Conservation (phyloP, 1,139 yeast genomes). For the Yamadazyma mexicana region DNA sequence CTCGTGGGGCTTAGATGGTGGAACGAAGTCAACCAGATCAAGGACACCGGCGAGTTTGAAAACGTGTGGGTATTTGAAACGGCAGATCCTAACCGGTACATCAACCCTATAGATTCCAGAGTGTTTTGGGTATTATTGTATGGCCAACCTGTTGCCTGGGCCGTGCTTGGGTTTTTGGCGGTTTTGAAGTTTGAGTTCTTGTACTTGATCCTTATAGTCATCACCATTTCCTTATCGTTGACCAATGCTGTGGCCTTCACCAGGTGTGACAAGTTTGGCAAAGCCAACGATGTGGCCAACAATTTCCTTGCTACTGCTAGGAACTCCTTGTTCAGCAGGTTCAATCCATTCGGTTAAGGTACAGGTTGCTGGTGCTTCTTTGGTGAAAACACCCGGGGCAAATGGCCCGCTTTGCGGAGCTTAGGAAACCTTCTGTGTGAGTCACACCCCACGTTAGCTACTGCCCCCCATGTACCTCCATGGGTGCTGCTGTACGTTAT, state of each 20-base stretch:
- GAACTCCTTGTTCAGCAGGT: slow-evolving; percentile 45
- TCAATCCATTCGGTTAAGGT: slow-evolving; percentile 45
- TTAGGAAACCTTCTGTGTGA: neutral
- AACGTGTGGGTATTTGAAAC: slow-evolving; percentile 89
- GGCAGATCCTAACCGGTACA: slow-evolving; percentile 76
- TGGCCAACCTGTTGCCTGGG: slow-evolving; percentile 75
- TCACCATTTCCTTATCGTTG: slow-evolving; percentile 69
- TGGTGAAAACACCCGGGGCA: no score
- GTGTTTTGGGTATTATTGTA: slow-evolving; percentile 84
- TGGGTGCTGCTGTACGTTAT: neutral
- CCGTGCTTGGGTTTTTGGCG: slow-evolving; percentile 70
- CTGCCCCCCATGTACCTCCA: no score
- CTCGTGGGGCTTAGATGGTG: slow-evolving; percentile 95
- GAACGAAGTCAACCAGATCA: slow-evolving; percentile 61
- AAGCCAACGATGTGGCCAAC: slow-evolving; percentile 59
- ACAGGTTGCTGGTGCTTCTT: no score
- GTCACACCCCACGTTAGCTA: no score
- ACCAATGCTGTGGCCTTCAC: slow-evolving; percentile 90
- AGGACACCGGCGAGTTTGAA: slow-evolving; percentile 55
- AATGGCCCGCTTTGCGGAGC: no score
- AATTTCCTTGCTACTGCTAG: slow-evolving; percentile 52
- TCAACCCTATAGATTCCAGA: slow-evolving; percentile 89
- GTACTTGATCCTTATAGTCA: slow-evolving; percentile 62
- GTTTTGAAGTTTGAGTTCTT: slow-evolving; percentile 74
- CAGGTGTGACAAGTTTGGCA: slow-evolving; percentile 85